Conservation (phyloP, 1,284 basidiomycete genomes). For the Entoloma clypeatum region DNA sequence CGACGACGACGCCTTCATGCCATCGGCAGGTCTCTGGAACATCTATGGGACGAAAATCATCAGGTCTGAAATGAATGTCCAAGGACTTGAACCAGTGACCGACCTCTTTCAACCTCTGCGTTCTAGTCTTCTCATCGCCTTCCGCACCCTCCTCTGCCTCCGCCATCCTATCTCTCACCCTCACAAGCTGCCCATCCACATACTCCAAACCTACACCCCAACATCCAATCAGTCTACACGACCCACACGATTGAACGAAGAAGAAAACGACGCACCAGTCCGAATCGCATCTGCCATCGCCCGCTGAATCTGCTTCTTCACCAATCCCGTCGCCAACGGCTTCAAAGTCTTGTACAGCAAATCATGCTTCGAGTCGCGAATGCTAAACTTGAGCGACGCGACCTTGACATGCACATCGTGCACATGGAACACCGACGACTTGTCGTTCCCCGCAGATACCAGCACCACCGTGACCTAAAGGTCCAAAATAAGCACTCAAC, state of each 20-base stretch:
- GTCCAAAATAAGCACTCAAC: slow-evolving; percentile 10
- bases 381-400: slow-evolving; percentile 83
- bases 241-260: too few species aligned
- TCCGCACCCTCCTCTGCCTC: slow-evolving; percentile 55
- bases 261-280: too few species aligned
- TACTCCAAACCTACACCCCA: slow-evolving; percentile 89
- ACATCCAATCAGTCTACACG: too few species aligned
- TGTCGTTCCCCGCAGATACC: slow-evolving; percentile 62
- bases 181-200: slow-evolving; percentile 83
- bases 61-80: neutral
- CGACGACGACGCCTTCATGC: too few species aligned
- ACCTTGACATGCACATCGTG: slow-evolving; percentile 78
- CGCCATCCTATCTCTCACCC: slow-evolving; percentile 71
- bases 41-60: slow-evolving; percentile 32
- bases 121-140: slow-evolving; percentile 31
- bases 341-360: slow-evolving; percentile 81
- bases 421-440: slow-evolving; percentile 74
- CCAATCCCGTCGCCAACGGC: slow-evolving; percentile 72
- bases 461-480: slow-evolving; percentile 55
- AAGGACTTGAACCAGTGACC: slow-evolving; percentile 16
- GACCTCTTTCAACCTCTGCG: slow-evolving; percentile 67
- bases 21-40: too few species aligned
- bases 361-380: slow-evolving; percentile 92
- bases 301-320: slow-evolving; percentile 90
- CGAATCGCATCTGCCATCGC: slow-evolving; percentile 76